phyloP scores from a whole-genome alignment of 2,329 filamentous ascomycete species.

The Alternaria brassicae region DNA sequence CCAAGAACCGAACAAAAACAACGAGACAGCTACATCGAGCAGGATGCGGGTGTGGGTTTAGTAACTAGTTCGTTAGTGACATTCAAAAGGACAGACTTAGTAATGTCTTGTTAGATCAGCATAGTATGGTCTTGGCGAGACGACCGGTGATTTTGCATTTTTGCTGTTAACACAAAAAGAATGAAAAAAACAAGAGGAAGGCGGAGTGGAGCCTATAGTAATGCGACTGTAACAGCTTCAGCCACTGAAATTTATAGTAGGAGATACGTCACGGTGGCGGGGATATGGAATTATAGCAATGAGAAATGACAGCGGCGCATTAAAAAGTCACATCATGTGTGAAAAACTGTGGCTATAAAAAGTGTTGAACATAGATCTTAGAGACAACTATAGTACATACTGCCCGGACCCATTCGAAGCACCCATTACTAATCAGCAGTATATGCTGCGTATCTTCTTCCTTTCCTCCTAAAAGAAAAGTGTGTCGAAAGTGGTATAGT shows the following conservation, averaged over 20 bases:
- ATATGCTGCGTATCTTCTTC: neutral
- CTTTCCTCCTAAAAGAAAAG: neutral
- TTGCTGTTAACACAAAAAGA: neutral
- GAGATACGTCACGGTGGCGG: neutral
- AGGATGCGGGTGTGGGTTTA: no score
- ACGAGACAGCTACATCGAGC: no score
- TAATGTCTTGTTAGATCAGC: neutral
- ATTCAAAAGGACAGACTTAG: no score
- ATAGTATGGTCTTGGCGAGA: neutral
- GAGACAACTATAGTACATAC: conserved; percentile 5
- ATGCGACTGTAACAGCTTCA: conserved; percentile 6
- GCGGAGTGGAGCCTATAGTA: neutral
- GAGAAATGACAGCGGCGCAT: neutral
- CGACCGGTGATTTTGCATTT: neutral
- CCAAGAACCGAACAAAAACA: no score
- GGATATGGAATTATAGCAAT: neutral
- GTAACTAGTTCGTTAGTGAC: no score
- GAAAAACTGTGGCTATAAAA: neutral
- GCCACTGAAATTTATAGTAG: neutral
- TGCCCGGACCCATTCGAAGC: neutral
- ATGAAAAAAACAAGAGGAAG: neutral
- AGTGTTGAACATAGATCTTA: neutral
- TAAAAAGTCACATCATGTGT: neutral
- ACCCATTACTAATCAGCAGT: conserved; percentile 6
- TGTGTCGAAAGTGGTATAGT: conserved; percentile 24